Evolutionary conservation across 75 land plant species (phyloP).

Genomic region (Chamaecyparis obtusa): DNA sequence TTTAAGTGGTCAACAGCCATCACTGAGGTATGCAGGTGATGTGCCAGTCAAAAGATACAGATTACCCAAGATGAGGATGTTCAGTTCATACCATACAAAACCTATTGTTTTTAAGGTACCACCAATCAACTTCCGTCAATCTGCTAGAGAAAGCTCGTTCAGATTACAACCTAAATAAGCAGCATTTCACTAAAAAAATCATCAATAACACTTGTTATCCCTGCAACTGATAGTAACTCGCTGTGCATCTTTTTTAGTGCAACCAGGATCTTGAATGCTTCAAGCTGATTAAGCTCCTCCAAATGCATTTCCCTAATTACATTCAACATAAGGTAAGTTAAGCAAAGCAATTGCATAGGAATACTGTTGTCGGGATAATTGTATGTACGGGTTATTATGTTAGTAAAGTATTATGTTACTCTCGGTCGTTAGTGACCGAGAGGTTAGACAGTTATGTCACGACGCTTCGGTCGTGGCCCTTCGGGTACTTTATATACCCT

Average conservation of each 20-base stretch:
- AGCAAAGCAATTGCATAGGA: constrained; percentile 22
- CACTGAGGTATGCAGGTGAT: constrained; percentile 31
- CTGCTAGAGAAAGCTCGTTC: constrained; percentile 44
- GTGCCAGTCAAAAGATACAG: constrained; percentile 49
- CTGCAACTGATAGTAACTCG: constrained; percentile 49
- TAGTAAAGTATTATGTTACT: too few relatives aligned
- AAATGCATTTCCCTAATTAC: constrained; percentile 36
- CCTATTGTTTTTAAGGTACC: too few relatives aligned
- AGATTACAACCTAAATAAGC: constrained; percentile 29
- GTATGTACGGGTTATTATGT: too few relatives aligned
- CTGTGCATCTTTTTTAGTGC: constrained; percentile 39
- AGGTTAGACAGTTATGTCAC: too few relatives aligned
- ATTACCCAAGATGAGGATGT: too few relatives aligned
- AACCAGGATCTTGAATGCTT: constrained; percentile 50
- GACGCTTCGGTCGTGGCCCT: too few relatives aligned
- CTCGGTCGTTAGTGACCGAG: too few relatives aligned
- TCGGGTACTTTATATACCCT: too few relatives aligned
- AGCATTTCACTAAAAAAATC: not conserved
- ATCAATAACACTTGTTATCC: constrained; percentile 38
- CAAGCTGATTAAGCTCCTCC: constrained; percentile 11
- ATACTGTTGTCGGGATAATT: too few relatives aligned
- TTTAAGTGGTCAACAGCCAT: too few relatives aligned
- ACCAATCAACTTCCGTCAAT: constrained; percentile 21
- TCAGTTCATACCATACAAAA: too few relatives aligned
- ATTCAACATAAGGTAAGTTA: constrained; percentile 42